phyloP scores from a whole-genome alignment of 768 basidiomycete genomes.

The Cubamyces sp. region DNA sequence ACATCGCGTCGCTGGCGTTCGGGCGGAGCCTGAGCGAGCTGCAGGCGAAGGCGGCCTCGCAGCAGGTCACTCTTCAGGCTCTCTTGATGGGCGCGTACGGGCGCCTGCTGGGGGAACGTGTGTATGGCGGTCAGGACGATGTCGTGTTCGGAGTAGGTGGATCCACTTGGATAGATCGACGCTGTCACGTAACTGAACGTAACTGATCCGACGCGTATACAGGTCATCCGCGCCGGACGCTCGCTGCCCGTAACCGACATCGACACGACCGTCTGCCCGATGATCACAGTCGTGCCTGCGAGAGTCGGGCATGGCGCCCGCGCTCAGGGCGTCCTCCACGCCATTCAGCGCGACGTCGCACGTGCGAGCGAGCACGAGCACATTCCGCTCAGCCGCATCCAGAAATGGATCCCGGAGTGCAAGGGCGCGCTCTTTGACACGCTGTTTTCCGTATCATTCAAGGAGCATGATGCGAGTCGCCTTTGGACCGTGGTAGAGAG shows the following conservation, averaged over 20 bases:
- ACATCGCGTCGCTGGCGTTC: slow-evolving; percentile 13
- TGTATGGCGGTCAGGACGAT: slow-evolving; percentile 32
- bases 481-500: slow-evolving; percentile 35
- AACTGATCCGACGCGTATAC: background rate
- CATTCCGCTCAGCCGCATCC: slow-evolving; percentile 36
- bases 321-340: slow-evolving; percentile 24
- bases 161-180: background rate
- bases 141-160: slow-evolving; percentile 38
- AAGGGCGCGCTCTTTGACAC: slow-evolving; percentile 34
- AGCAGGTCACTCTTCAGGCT: slow-evolving; percentile 39
- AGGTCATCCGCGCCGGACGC: slow-evolving; percentile 40
- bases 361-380: slow-evolving; percentile 36
- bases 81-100: slow-evolving; percentile 36
- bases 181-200: no score
- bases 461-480: slow-evolving; percentile 28
- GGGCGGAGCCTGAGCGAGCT: slow-evolving; percentile 27
- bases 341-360: slow-evolving; percentile 35
- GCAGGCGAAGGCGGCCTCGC: slow-evolving; percentile 27
- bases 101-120: slow-evolving; percentile 30
- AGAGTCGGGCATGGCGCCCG: slow-evolving; percentile 29
- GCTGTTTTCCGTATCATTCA: slow-evolving; percentile 36
- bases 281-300: slow-evolving; percentile 36
- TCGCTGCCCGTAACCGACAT: slow-evolving; percentile 33
- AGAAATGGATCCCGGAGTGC: slow-evolving; percentile 34
- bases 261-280: slow-evolving; percentile 32